These are phyloP conservation scores for Alternaria sp. DNA, from an alignment of 2,329 filamentous ascomycete genomes.

Conservation along the genomic window DNA sequence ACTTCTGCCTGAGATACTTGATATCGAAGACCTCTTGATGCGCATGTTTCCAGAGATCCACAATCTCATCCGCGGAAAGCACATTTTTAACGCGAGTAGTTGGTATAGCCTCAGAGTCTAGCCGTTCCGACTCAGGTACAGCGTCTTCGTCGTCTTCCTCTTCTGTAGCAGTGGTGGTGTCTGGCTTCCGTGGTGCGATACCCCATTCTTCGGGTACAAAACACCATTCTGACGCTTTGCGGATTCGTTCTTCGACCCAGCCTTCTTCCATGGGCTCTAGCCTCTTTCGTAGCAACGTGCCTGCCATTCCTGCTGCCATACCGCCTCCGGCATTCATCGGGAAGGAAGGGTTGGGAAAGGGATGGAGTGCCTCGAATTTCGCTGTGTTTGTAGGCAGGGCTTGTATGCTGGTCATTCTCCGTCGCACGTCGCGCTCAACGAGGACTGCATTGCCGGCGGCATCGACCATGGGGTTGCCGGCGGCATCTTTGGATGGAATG, in stretches of 20 bases:
- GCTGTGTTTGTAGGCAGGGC: constrained; percentile 14
- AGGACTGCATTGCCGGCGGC: constrained; percentile 5
- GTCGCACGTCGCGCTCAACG: constrained; percentile 11
- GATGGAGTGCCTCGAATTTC: constrained; percentile 24
- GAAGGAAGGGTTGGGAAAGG: constrained; percentile 35
- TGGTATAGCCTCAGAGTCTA: constrained; percentile 17
- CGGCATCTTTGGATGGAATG: constrained; percentile 18
- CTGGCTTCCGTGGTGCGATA: constrained; percentile 26
- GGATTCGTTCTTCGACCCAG: constrained; percentile 37
- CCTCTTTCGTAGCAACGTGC: constrained; percentile 35
- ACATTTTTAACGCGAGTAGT: constrained; percentile 24
- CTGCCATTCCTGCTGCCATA: constrained; percentile 25
- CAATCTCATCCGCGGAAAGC: constrained; percentile 27
- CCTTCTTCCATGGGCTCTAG: constrained; percentile 34
- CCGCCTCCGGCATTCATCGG: constrained; percentile 19
- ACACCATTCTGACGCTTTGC: constrained; percentile 38
- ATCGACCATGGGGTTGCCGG: constrained; percentile 18
- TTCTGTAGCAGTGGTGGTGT: not conserved
- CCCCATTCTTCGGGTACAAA: constrained; percentile 38
- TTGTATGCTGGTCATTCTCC: constrained; percentile 11
- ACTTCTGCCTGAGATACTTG: constrained; percentile 16
- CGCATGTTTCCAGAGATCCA: constrained; percentile 27
- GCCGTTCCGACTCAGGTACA: constrained; percentile 9
- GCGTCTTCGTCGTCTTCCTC: constrained; percentile 15
- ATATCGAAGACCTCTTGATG: constrained; percentile 28